A percentile compares a stretch with the other conserved stretches of the same genome.
Evolutionary conservation across 768 basidiomycete species (phyloP).

Genomic region (Tulasnella sp.): DNA sequence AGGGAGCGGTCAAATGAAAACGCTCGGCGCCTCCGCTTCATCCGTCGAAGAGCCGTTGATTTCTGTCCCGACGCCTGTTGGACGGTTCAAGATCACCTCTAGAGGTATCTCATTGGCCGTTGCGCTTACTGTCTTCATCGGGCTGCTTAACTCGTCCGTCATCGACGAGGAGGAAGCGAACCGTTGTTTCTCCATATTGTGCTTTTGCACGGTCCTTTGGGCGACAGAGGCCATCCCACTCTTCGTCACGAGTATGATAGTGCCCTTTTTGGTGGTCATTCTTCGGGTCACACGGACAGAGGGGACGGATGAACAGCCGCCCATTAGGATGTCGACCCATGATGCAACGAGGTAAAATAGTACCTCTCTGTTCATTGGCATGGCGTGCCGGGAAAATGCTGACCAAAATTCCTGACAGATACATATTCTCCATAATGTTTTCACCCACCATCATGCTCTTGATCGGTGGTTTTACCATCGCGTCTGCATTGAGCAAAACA

Average conservation of each 20-base stretch:
- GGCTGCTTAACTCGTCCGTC: constrained; percentile 49
- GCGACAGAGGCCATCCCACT: constrained; percentile 96
- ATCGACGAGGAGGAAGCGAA: constrained; percentile 64
- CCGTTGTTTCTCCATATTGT: constrained; percentile 79
- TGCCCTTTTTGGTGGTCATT: constrained; percentile 82
- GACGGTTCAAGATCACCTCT: constrained; percentile 52
- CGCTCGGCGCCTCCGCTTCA: constrained; percentile 27
- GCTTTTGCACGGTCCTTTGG: constrained; percentile 90
- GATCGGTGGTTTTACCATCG: constrained; percentile 95
- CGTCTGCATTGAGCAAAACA: constrained; percentile 90
- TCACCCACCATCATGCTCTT: constrained; percentile 97
- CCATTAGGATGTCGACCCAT: constrained; percentile 26
- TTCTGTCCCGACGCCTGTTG: constrained; percentile 52
- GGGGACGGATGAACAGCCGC: not conserved
- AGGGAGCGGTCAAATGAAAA: constrained; percentile 28
- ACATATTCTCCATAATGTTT: constrained; percentile 91
- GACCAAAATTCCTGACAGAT: constrained; percentile 36
- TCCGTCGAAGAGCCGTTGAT: constrained; percentile 36
- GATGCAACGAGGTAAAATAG: constrained; percentile 72
- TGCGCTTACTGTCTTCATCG: constrained; percentile 47
- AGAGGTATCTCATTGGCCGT: constrained; percentile 48
- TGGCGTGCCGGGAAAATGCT: not conserved
- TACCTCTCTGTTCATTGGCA: too few relatives aligned
- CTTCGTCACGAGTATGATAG: constrained; percentile 88
- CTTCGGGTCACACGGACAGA: constrained; percentile 55